A percentile compares a stretch with the other conserved stretches of the same genome.
Evolutionary conservation across 192 early-diverging fungal genomes (phyloP).

Genomic region (Borealophlyctis nickersoniae): DNA sequence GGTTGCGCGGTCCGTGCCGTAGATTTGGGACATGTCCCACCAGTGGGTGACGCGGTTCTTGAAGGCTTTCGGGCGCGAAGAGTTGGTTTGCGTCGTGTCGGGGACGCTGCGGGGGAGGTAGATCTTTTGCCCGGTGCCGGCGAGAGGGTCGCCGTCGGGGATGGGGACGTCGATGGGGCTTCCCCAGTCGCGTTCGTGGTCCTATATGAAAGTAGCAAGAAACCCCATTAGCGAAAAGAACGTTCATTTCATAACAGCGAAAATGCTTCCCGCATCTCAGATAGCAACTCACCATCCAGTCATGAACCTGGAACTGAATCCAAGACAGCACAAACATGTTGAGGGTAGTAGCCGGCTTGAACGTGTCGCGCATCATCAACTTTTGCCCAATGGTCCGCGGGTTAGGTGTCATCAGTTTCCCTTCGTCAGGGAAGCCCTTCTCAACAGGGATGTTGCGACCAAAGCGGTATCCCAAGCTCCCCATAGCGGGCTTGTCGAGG

Average conservation of each 20-base stretch:
- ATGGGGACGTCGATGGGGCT: slow-evolving; percentile 31
- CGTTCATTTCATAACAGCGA: background rate
- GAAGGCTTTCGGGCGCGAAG: slow-evolving; percentile 7
- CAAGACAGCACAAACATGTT: slow-evolving; percentile 23
- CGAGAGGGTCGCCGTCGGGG: slow-evolving; percentile 14
- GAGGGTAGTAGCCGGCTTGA: slow-evolving; percentile 13
- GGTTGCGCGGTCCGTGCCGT: slow-evolving; percentile 17
- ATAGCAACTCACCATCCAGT: slow-evolving; percentile 23
- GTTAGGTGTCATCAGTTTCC: slow-evolving; percentile 11
- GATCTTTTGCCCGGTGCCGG: background rate
- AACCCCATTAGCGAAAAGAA: background rate
- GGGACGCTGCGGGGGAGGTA: slow-evolving; percentile 5
- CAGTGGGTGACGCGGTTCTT: slow-evolving; percentile 25
- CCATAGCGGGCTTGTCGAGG: slow-evolving; percentile 10
- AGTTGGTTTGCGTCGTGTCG: slow-evolving; percentile 15
- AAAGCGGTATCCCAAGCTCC: slow-evolving; percentile 15
- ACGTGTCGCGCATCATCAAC: slow-evolving; percentile 12
- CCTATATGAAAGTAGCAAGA: slow-evolving; percentile 8
- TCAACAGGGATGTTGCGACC: slow-evolving; percentile 19
- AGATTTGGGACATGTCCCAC: slow-evolving; percentile 36
- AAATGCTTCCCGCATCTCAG: background rate
- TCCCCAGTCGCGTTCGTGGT: slow-evolving; percentile 8
- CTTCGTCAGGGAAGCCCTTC: slow-evolving; percentile 11
- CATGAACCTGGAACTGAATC: slow-evolving; percentile 39
- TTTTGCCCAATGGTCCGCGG: slow-evolving; percentile 12